Evolutionary conservation across 305 asterid genomes (phyloP), one percentile per base, ranked within the genome.

Genomic region (Fraxinus xanthoxyloides): DNA sequence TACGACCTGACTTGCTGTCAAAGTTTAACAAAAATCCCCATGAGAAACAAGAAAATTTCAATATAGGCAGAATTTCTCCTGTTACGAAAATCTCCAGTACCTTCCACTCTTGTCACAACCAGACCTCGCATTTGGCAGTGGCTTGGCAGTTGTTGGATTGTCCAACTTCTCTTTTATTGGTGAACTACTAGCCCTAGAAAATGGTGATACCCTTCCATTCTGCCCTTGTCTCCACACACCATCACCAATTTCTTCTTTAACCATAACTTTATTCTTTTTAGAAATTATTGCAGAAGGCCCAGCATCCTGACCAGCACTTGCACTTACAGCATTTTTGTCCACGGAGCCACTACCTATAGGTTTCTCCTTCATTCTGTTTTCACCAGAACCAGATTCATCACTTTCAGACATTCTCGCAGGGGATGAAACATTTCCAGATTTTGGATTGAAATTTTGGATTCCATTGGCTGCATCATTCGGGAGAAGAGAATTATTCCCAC

Each of bases 201-300:
- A 89, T 15, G 93, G 92, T 9, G 92, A 85, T 23, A 89, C 92
- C 86, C 98, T 91, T 79, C 97, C 97, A 87, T 90, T 97, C 65
- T 97, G 94, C 69, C 97, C 97, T 85, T 93, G 99, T 86, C 98
- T 92, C 81, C 94, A 91, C 86, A 91, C 94, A 54, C 97, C 95
- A 88, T 97, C 98, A 87, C 86, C 88, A 84, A 19, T 86, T 74
- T 88, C 97, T 84, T 93, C 98, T 86, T 92, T 95, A 81, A 81
- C 83, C 88, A 89, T 75, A 84, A 86, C 79, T 85, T 93, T 93
- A 79, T 87, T 92, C 91, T 90, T 93, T 88, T 90, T 92, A 59
- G 88, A 65, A 51, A 88, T 90, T 76, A 86, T 81, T 84, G 86
- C 73, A 56, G 94, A 77, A 78, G 91, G 82, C 78, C 91, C 97